Base-by-base conservation (phyloP, 441 rosid species). In the Populus hybrid region DNA sequence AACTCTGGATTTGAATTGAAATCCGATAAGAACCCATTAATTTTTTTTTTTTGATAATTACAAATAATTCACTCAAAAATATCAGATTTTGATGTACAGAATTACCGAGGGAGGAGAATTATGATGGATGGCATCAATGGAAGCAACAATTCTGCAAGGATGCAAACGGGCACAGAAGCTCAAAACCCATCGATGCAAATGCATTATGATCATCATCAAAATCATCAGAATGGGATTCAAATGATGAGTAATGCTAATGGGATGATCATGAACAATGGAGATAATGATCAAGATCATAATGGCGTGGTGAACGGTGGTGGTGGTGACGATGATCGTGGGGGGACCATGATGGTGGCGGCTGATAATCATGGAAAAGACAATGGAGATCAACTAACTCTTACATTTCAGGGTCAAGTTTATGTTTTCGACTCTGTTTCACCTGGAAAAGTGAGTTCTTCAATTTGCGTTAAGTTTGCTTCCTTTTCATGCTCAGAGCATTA, bases 321-420 rank as follows among this genome's bases (percentile, higher is more conserved):
- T 29, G 90, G 86, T 38, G 82, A 73, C 80, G 89, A 84, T 79
- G 78, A 73, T 64, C 88, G 79, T 21, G 81, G 6, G 3, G 35
- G 68, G 14, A 10, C 16, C 29, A 28, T 24, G 26, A 14, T 5
- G 38, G 61, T 23, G 3, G 66, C 10, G 64, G 64, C 28, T 24
- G 75, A 59, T 36, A 87, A 24, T 79, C 86, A 81, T 76, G 77
- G 83, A 36, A 65, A 64, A 70, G 91, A 89, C 2, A 73, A 75
- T 77, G 89, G 83, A 14, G 89, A 89, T 75, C 91, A 89, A 78
- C 80, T 91, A 73, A 91, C 92, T 11, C 85, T 91, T 75, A 88
- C 95, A 50, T 91, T 89, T 74, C 92, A 87, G 77, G 95, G 93
- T 50, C 90, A 91, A 82, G 95, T 91, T 74, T 91, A 89, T 81